Conservation (phyloP, 805 yeast species). For the Metschnikowia hibisci region DNA sequence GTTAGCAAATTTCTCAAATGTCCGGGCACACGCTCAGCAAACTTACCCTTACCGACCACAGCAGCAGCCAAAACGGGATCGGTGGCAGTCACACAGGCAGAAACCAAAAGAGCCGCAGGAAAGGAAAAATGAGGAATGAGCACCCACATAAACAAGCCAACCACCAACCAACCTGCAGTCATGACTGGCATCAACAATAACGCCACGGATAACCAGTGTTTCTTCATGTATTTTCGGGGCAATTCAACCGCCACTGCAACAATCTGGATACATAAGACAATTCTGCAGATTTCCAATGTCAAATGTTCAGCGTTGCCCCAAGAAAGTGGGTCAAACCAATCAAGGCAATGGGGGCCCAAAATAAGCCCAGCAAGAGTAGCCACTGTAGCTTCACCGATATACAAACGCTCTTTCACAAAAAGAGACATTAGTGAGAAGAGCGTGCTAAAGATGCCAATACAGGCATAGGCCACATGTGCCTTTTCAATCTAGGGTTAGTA, state of each 20-base stretch:
- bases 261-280: slow-evolving; percentile 81
- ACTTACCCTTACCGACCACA: slow-evolving; percentile 90
- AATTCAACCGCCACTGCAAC: slow-evolving; percentile 93
- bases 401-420: slow-evolving; percentile 76
- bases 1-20: slow-evolving; percentile 78
- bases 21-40: slow-evolving; percentile 89
- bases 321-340: slow-evolving; percentile 75
- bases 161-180: slow-evolving; percentile 86
- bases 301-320: slow-evolving; percentile 87
- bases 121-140: slow-evolving; percentile 71
- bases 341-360: slow-evolving; percentile 80
- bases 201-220: slow-evolving; percentile 75
- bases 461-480: slow-evolving; percentile 85
- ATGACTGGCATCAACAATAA: slow-evolving; percentile 78
- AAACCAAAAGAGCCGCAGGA: slow-evolving; percentile 64
- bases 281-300: slow-evolving; percentile 78
- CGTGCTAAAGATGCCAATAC: slow-evolving; percentile 78
- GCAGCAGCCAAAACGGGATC: slow-evolving; percentile 96
- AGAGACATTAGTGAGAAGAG: slow-evolving; percentile 77
- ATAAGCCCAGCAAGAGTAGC: slow-evolving; percentile 83
- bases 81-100: slow-evolving; percentile 91
- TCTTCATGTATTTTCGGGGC: slow-evolving; percentile 83
- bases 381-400: slow-evolving; percentile 88
- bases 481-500: slow-evolving; percentile 39
- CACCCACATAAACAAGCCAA: slow-evolving; percentile 75